Evolutionary conservation across 148 eudicot species (phyloP).

Genomic region (Nyssa sinensis): DNA sequence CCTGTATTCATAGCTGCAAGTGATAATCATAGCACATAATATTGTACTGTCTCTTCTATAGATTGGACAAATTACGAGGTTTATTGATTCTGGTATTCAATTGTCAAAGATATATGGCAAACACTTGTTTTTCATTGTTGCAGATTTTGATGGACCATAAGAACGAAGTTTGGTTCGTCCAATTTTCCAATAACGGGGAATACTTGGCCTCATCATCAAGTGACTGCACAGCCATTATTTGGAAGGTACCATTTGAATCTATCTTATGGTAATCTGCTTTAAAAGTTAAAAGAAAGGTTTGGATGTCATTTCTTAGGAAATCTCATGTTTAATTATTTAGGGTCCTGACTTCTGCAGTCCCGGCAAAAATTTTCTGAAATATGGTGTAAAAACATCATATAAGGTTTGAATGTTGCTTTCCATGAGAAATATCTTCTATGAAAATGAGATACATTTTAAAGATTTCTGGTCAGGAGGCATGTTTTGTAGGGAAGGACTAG

Average conservation of each 20-base stretch:
- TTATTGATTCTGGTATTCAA: not conserved
- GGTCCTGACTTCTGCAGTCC: not conserved
- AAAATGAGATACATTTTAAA: not conserved
- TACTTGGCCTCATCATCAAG: constrained; percentile 88
- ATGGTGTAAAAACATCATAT: not conserved
- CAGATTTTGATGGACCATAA: constrained; percentile 76
- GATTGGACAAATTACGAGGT: not conserved
- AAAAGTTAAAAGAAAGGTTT: constrained; percentile 5
- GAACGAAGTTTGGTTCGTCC: constrained; percentile 97
- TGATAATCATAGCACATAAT: not conserved
- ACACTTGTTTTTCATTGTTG: constrained; percentile 17
- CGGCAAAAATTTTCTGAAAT: not conserved
- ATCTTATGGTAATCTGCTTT: constrained; percentile 2
- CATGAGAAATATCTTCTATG: not conserved
- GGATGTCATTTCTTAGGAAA: not conserved
- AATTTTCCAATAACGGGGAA: constrained; percentile 79
- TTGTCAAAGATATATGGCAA: too few species aligned
- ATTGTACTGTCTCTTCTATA: not conserved
- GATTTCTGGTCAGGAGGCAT: not conserved
- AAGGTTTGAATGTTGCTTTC: not conserved
- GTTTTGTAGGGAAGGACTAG: not conserved
- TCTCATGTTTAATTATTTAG: not conserved
- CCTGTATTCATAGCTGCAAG: not conserved
- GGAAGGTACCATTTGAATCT: constrained; percentile 64
- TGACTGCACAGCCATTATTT: constrained; percentile 89